Evolutionary conservation across 768 basidiomycete genomes (phyloP), one percentile per base, ranked within the genome.

Genomic region (Leccinum barrowsii): DNA sequence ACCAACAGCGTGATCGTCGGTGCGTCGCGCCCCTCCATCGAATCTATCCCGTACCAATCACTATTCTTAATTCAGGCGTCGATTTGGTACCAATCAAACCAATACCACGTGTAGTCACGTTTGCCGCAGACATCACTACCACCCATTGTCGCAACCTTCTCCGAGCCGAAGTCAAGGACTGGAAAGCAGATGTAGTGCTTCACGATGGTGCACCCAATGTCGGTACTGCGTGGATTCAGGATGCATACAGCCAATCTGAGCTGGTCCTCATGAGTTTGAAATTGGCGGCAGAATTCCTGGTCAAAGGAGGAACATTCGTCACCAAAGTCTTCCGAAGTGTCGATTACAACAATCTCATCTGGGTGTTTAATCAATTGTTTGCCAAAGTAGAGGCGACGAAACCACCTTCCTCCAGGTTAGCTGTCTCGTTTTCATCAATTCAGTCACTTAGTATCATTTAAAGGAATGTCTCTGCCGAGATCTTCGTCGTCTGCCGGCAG

Each of bases 121-220:
- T 98, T 67, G 84, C 93, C 37, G 80, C 92, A 55, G 97, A 99
- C 69, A 98, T 99, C 66, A 99, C 97, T 17, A 97, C 94, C 4
- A 74, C 86, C 1, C 85, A 90, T 53, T 99, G 97, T 75, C 88
- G 97, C 48, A 86, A 88, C 68, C 83, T 89, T 57, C 84, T 99
- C 58, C 85, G 92, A 56, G 77, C 78, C 22, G 93, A 97, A 73
- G 76, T 98, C 62, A 98, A 98, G 72, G 94, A 98, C 71, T 99
- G 97, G 97, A 96, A 94, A 76, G 97, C 97, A 19, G 97, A 99
- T 70, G 85, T 98, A 54, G 94, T 99, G 13, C 84, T 99, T 58
- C 97, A 99, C 72, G 97, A 99, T 74, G 97, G 97, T 78, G 97
- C 97, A 42, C 97, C 97, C 22, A 99, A 99, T 73, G 97, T 99